Base-by-base conservation (phyloP, 2,329 filamentous ascomycete genomes). In the Penicillium sp. region DNA sequence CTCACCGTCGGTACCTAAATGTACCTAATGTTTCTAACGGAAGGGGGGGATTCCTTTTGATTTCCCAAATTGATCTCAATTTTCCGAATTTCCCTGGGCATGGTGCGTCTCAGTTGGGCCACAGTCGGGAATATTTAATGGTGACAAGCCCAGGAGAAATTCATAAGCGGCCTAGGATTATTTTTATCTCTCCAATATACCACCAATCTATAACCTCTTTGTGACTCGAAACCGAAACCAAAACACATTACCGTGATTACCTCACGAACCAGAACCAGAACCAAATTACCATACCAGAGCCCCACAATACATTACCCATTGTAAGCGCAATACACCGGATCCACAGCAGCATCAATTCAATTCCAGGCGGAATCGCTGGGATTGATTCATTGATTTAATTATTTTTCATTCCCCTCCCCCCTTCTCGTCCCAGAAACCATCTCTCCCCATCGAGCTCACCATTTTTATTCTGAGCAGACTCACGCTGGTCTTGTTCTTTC, bases 381-480 rank as follows among this genome's bases (percentile, higher is more conserved):
- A 47, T 49, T 47, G 42, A 50, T 50, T 53, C 50, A 52, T 53
- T 41, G 41, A 47, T 50, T 50, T 45, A 45, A 53, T 50, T 48
- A 44, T 50, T 53, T 49, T 45, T 40, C 26, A 35, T 39, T 32
- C 30, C 28, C 33, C 37, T 36, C 39, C 36, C 37, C 38, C 26
- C 34, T 35, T 40, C 26, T 28, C 22, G 16, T 30, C 20, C 31
- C 31, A n/a, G 22, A 14, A 35, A 5, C 31, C 17, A 18, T 9
- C 30, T 16, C 31, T 28, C 17, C 13, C 38, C 28, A 32, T 23
- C 32, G 29, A 15, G 6, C 22, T 18, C 23, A n/a, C 18, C n/a
- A 22, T 26, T 7, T 11, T 17, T 31, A 18, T 14, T n/a, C 10
- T 17, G 14, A 38, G 30, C 43, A 47, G 32, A 39, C 16, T 11